Evolutionary conservation across 139 green algal species (phyloP), one percentile per base, ranked within the genome.

Genomic region (Closterium sp.): DNA sequence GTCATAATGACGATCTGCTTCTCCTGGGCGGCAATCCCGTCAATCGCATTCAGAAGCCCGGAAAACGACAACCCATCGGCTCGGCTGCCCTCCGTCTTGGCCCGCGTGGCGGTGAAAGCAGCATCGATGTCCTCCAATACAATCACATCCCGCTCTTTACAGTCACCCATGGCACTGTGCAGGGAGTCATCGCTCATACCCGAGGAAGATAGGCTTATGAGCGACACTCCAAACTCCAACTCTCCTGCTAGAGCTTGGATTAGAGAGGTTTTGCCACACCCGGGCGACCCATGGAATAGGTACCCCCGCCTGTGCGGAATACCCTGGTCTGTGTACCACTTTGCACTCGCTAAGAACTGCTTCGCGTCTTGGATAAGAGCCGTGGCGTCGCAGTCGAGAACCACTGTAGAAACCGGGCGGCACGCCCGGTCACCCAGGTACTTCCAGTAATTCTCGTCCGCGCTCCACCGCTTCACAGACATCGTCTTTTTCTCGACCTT

Each of bases 1-100:
- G 95, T 96, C 94, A 96, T 95, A 90, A 96, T 94, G 55, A 96
- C 86, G 34, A 96, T 91, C 5, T 94, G 91, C 2, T 95, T 94
- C 93, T 95, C 92, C 87, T 95, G 93, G 7, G 93, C 92, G 2
- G 91, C 91, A 16, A 96, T 93, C n/a, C 95, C 95, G 34, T 96
- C 95, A 30, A 96, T 95, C 12, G 94, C 93, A 84, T 96, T 96
- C 33, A 96, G 89, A 86, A 96, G 89, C 7, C 95, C 95, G 33
- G 90, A 94, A 90, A 96, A 96, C 1, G 95, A 95, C 25, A 96
- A 87, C 38, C 69, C 90, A 28, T 90, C 38, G 32, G 38, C 34
- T 9, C 33, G 69, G 55, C 55, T 86, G 21, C 30, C 83, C 8
- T 32, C 83, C 7, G 16, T 33, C 83, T 32, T 34, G 19, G 30